Conservation (phyloP, 257 asterid genomes). For the Ehretia macrophylla region DNA sequence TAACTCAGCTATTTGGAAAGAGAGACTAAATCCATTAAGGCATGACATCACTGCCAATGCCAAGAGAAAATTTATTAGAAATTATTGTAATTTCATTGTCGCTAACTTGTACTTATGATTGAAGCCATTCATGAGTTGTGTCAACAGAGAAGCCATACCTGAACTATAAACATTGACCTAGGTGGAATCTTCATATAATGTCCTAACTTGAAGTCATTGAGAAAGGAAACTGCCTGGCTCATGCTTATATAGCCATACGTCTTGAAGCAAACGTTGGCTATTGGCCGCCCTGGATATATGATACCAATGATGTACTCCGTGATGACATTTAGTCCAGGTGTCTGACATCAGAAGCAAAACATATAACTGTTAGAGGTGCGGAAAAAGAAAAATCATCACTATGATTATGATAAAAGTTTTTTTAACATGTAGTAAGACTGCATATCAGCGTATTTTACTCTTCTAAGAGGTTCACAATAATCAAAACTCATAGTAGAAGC, state of each 20-base stretch:
- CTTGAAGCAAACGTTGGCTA: slow-evolving; percentile 86
- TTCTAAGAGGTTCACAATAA: no score
- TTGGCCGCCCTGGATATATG: slow-evolving; percentile 66
- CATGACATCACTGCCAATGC: neutral
- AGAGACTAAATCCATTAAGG: no score
- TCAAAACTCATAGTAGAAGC: no score
- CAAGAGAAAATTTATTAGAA: neutral
- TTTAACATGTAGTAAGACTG: no score
- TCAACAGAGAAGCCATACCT: slow-evolving; percentile 27
- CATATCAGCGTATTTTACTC: no score
- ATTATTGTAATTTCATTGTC: neutral
- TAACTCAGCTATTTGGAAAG: no score
- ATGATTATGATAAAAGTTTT: no score
- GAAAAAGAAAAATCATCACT: no score
- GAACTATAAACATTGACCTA: slow-evolving; percentile 77
- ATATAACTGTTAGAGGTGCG: neutral
- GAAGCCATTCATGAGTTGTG: neutral
- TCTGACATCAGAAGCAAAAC: slow-evolving; percentile 15
- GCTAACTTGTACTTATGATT: neutral
- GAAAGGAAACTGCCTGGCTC: slow-evolving; percentile 69
- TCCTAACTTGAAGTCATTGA: slow-evolving; percentile 74
- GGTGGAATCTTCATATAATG: slow-evolving; percentile 90
- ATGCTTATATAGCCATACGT: slow-evolving; percentile 76
- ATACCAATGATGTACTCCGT: slow-evolving; percentile 63
- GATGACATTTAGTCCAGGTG: slow-evolving; percentile 70